phyloP scores from a whole-genome alignment of 345 rosid genomes.

The Limnanthes douglasii region DNA sequence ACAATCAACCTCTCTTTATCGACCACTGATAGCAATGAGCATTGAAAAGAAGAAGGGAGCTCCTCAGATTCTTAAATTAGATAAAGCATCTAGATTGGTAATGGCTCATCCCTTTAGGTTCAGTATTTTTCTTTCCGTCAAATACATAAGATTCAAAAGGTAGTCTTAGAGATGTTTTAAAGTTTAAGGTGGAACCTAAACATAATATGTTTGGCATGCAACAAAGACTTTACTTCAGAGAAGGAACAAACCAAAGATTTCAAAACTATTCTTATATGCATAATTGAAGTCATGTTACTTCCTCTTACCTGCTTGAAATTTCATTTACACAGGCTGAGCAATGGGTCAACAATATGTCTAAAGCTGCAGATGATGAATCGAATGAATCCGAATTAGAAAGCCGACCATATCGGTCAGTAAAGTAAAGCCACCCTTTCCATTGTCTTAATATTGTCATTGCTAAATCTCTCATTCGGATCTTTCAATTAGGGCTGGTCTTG shows the following conservation, averaged over 20 bases:
- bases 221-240: no score
- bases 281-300: not conserved
- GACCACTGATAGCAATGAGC: slow-evolving; percentile 11
- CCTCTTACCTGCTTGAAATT: not conserved
- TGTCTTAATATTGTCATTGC: no score
- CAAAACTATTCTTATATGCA: not conserved
- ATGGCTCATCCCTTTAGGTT: not conserved
- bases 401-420: slow-evolving; percentile 37
- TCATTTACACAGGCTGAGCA: slow-evolving; percentile 38
- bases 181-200: no score
- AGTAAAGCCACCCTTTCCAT: not conserved
- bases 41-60: slow-evolving; percentile 17
- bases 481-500: slow-evolving; percentile 60
- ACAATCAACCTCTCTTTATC: no score
- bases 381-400: slow-evolving; percentile 19
- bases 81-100: slow-evolving; percentile 45
- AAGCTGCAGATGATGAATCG: slow-evolving; percentile 23
- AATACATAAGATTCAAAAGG: not conserved
- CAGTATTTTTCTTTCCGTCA: no score
- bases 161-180: not conserved
- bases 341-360: slow-evolving; percentile 53
- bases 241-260: no score
- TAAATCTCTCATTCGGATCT: no score
- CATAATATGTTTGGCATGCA: no score
- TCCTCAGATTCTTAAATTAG: slow-evolving; percentile 26